Evolutionary conservation across 305 asterid species (phyloP).

Genomic region (Petunia hybrid): DNA sequence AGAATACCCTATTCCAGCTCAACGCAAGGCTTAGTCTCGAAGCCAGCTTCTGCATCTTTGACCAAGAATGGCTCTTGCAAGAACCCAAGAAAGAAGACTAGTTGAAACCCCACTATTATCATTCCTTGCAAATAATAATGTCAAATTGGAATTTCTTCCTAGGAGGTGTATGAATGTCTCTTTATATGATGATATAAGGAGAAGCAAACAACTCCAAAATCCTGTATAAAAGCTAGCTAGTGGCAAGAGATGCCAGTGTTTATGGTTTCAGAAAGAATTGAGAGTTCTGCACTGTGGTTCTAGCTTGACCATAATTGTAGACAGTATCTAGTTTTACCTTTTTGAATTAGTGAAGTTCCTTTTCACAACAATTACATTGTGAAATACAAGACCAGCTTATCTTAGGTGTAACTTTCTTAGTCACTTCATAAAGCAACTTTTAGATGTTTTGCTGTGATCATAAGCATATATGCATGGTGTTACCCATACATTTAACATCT

Average conservation of each 20-base stretch:
- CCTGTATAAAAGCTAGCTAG: constrained; percentile 21
- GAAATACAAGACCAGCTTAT: background rate
- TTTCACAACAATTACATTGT: background rate
- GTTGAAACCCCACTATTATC: constrained; percentile 30
- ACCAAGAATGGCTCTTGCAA: constrained; percentile 49
- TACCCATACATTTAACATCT: background rate
- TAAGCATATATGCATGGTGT: background rate
- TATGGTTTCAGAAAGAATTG: background rate
- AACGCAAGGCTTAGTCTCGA: constrained; percentile 54
- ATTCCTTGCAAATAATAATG: background rate
- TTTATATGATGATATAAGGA: background rate
- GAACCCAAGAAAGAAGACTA: constrained; percentile 46
- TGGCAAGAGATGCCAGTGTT: background rate
- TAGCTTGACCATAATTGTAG: background rate
- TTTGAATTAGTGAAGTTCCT: background rate
- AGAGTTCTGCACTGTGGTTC: background rate
- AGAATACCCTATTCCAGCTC: constrained; percentile 48
- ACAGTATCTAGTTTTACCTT: background rate
- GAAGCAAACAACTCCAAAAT: constrained; percentile 13
- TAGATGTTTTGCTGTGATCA: background rate
- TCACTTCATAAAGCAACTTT: background rate
- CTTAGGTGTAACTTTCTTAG: background rate
- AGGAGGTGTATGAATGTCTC: background rate
- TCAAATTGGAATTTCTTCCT: background rate
- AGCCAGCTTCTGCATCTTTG: constrained; percentile 55